Evolutionary conservation across 805 yeast species (phyloP).

Genomic region (Teunomyces panamensis): DNA sequence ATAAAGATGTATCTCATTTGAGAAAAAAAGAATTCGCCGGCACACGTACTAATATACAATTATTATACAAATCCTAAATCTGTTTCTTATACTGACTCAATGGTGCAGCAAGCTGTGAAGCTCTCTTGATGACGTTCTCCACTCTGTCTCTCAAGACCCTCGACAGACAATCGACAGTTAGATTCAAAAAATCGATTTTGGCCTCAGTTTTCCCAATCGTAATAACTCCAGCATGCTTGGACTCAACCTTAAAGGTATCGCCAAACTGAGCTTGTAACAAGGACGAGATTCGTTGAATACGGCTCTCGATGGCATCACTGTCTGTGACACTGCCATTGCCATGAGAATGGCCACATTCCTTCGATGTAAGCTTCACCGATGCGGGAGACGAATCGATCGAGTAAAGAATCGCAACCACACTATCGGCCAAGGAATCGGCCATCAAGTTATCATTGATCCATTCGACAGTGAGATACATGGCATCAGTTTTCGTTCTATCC

Average conservation of each 20-base stretch:
- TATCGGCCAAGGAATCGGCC: constrained; percentile 92
- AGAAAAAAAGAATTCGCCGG: not conserved
- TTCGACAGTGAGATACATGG: constrained; percentile 60
- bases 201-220: constrained; percentile 78
- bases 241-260: constrained; percentile 48
- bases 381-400: constrained; percentile 95
- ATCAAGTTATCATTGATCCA: constrained; percentile 83
- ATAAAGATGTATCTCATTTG: not conserved
- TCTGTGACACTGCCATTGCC: constrained; percentile 13
- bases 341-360: constrained; percentile 46
- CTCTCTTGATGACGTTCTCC: constrained; percentile 74
- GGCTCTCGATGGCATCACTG: constrained; percentile 20
- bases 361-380: constrained; percentile 82
- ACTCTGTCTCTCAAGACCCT: constrained; percentile 79
- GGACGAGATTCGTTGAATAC: constrained; percentile 51
- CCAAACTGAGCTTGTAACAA: constrained; percentile 87
- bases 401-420: constrained; percentile 83
- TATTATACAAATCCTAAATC: constrained; percentile 1
- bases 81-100: constrained; percentile 47
- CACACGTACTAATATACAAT: constrained; percentile 3
- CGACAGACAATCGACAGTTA: constrained; percentile 68
- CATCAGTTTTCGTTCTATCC: constrained; percentile 39
- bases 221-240: constrained; percentile 53
- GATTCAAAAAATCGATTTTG: constrained; percentile 55
- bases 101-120: constrained; percentile 81